Percentiles rank a stretch among this genome's conserved stretches.
Evolutionary conservation across 345 rosid species (phyloP).

Genomic region (Adansonia digitata): DNA sequence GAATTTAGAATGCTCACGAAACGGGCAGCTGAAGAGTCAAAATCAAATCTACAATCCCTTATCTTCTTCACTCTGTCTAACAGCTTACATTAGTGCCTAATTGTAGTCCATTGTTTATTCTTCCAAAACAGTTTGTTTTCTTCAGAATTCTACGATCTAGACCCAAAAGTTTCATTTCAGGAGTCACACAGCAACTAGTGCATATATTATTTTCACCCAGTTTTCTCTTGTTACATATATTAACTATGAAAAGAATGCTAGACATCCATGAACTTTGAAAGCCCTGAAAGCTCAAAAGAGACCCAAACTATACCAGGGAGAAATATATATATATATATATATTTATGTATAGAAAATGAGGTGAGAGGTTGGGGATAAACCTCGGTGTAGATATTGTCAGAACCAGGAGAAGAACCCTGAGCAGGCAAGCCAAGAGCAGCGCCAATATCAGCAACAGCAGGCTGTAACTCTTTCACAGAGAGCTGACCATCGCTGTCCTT

Average conservation of each 20-base stretch:
- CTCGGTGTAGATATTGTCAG: constrained; percentile 84
- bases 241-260: background rate
- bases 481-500: constrained; percentile 77
- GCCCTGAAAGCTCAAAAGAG: background rate
- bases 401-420: constrained; percentile 71
- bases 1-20: background rate
- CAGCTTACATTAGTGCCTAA: background rate
- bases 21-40: background rate
- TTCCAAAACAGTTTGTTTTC: too few relatives aligned
- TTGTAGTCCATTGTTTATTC: background rate
- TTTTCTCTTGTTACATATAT: background rate
- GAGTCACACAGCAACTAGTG: too few relatives aligned
- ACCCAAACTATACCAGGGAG: background rate
- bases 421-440: constrained; percentile 87
- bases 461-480: constrained; percentile 77
- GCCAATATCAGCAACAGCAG: constrained; percentile 92
- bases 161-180: background rate
- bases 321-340: too few relatives aligned
- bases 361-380: too few relatives aligned
- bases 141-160: background rate
- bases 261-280: background rate
- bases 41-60: background rate
- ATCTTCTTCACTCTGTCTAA: background rate
- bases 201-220: background rate
- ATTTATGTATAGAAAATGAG: too few relatives aligned